Evolutionary conservation across 331 rosid species (phyloP).

Genomic region (Malus hybrid): DNA sequence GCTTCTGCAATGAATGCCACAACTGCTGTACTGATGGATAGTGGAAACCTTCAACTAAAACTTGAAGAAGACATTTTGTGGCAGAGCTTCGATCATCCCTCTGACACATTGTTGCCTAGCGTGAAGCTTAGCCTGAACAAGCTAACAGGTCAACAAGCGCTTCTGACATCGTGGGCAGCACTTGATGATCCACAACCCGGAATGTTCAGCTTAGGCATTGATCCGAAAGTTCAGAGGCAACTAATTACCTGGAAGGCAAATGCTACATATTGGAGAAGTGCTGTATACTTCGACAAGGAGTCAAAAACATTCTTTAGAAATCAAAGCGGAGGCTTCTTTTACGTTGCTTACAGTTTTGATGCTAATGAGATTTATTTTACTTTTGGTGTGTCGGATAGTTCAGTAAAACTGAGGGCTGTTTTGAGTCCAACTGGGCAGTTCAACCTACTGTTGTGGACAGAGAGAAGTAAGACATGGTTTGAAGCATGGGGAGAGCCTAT

Average conservation of each 20-base stretch:
- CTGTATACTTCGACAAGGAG: background rate
- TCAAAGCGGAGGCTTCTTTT: background rate
- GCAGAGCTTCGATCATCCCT: slow-evolving; percentile 13
- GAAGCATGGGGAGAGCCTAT: background rate
- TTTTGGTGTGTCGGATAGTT: background rate
- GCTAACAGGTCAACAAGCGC: background rate
- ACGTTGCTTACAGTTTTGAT: background rate
- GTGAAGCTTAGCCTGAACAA: background rate
- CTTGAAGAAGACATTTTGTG: background rate
- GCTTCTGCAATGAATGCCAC: background rate
- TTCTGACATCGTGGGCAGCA: background rate
- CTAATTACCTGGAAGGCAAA: background rate
- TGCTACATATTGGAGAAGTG: background rate
- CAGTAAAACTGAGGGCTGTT: background rate
- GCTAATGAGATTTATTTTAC: background rate
- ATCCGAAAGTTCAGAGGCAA: background rate
- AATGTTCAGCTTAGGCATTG: slow-evolving; percentile 1
- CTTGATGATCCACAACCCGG: background rate
- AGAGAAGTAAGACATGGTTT: background rate
- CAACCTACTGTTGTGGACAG: background rate
- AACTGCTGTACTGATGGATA: background rate
- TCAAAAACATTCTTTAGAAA: background rate
- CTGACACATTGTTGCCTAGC: slow-evolving; percentile 7
- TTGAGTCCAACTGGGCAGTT: background rate
- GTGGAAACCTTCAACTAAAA: slow-evolving; percentile 2